Conservation (phyloP, 495 filamentous ascomycete species). For the Talaromyces trachyspermus region DNA sequence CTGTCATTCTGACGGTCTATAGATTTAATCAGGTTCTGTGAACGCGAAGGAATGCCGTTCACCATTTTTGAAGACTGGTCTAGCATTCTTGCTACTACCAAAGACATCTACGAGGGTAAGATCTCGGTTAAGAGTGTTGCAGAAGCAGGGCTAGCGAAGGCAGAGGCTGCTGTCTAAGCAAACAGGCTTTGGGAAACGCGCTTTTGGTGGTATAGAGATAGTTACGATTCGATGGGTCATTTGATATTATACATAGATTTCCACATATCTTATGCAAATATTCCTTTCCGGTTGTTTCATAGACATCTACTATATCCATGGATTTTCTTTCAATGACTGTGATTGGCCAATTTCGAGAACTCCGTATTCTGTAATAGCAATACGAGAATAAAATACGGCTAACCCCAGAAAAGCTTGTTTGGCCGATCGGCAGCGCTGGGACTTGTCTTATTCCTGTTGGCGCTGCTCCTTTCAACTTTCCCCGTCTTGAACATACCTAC, state of each 20-base stretch:
- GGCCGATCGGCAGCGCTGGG: neutral
- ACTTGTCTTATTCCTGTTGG: too few species aligned
- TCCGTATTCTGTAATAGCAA: too few species aligned
- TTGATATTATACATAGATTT: too few species aligned
- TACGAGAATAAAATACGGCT: neutral
- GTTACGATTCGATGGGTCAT: too few species aligned
- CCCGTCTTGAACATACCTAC: too few species aligned
- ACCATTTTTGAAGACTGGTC: conserved; percentile 73
- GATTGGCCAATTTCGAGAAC: neutral
- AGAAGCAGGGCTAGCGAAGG: conserved; percentile 7
- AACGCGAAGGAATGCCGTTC: conserved; percentile 70
- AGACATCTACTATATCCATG: neutral
- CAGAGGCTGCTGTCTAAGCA: too few species aligned
- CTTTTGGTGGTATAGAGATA: too few species aligned
- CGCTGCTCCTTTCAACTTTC: too few species aligned
- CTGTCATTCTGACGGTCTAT: neutral
- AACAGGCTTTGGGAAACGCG: too few species aligned
- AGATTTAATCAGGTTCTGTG: conserved; percentile 81
- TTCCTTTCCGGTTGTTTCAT: neutral
- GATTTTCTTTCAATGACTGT: neutral
- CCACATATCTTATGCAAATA: too few species aligned
- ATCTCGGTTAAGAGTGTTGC: conserved; percentile 27
- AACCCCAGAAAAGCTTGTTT: neutral
- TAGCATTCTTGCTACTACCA: conserved; percentile 63
- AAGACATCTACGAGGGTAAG: conserved; percentile 63